Base-by-base conservation (phyloP, 352 stramenopile genomes). In the Phytophthora palmivora region DNA sequence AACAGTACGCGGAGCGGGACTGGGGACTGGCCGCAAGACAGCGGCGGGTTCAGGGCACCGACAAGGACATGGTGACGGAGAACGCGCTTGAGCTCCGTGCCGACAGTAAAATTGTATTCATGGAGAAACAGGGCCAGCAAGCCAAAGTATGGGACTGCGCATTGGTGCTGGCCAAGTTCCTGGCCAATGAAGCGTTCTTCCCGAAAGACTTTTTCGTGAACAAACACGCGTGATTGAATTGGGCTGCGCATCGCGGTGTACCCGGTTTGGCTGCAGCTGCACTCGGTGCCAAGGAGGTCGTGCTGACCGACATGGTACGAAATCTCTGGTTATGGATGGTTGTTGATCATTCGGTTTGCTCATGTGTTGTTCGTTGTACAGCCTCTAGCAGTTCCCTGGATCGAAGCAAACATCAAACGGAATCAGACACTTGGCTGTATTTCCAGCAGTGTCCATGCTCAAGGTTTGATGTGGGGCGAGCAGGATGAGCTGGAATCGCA, bases 101-200 rank as follows among this genome's bases (percentile, higher is more conserved):
- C 9, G 56, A 55, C 34, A 62, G 51, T 19, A 28, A 55, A 8
- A 53, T 87, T 14, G 45, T 62, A 6, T 87, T 85, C 49, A 54
- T 71, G 26, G 78, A 87, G 65, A 76, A 82, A 43, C 71, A 85
- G 47, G 78, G 78, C 7, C 78, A 87, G 43, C 78, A 87, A 44
- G 75, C 75, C 49, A 82, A 84, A 34, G 78, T 87, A 3, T 87
- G 78, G 78, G 78, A 87, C 41, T 87, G 78, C 26, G 78, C 78
- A 18, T 53, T 87, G 21, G 73, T 87, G 46, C 47, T 87, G 36
- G 71, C 78, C 52, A 82, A 80, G 59, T 83, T 87, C 32, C 58
- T 87, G 18, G 56, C 63, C 5, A 68, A 77, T 18, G 37, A 70
- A 7, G 32, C 16, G 14, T 78, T 65, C 36, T 87, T 85, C 39